Evolutionary conservation across 805 yeast genomes (phyloP).

Genomic region (Candida qinlingensis): DNA sequence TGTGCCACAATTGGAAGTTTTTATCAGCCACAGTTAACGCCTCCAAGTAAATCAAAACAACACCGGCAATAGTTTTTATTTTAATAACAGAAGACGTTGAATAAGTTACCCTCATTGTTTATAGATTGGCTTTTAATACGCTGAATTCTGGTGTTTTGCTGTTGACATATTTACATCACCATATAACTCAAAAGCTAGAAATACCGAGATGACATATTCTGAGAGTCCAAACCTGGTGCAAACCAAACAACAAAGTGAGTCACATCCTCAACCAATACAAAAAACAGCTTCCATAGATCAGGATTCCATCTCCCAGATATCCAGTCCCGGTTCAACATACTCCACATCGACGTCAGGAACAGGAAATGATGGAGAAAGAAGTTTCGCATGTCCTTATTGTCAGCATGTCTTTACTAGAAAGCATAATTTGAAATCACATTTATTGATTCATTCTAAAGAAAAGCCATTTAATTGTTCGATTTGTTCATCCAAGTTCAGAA

Average conservation of each 20-base stretch:
- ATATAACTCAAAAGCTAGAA: no score
- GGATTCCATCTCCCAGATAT: background rate
- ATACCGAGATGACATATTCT: no score
- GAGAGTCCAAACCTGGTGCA: no score
- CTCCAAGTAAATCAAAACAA: background rate
- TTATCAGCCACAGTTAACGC: background rate
- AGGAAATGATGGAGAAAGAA: slow-evolving; percentile 22
- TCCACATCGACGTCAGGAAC: background rate
- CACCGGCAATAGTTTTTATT: background rate
- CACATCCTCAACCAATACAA: no score
- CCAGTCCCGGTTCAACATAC: slow-evolving; percentile 2
- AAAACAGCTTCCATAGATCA: background rate
- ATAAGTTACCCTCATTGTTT: no score
- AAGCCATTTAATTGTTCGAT: slow-evolving; percentile 60
- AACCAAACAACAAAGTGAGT: no score
- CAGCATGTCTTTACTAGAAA: slow-evolving; percentile 61
- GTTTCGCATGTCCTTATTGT: slow-evolving; percentile 53
- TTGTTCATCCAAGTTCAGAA: slow-evolving; percentile 59
- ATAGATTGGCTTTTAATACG: no score
- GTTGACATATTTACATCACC: no score
- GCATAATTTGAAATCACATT: slow-evolving; percentile 70
- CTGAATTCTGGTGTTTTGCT: no score
- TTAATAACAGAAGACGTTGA: no score
- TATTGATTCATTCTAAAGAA: slow-evolving; percentile 58
- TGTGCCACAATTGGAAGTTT: background rate